Base-by-base conservation (phyloP, 441 rosid species). In the Breynia disticha region DNA sequence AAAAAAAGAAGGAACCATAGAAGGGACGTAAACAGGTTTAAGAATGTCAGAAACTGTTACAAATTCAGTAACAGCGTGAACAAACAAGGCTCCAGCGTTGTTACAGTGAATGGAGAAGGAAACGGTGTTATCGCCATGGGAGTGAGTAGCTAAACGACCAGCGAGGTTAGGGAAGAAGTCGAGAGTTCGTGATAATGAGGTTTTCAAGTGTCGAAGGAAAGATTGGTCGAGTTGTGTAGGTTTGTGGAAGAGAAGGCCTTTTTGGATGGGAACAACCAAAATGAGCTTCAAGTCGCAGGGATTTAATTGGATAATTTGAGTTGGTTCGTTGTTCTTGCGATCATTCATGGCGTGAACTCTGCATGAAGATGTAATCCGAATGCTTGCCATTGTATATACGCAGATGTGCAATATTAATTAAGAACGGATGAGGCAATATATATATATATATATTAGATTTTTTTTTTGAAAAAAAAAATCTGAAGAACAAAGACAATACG, bases 271-370 rank as follows among this genome's bases (percentile, higher is more conserved):
- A 19, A 7, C 50, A 1, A 38, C 0, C 5, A 15, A 4, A 7
- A 72, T 59, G 21, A 49, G 9, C 39, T 43, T 55, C 45, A 72
- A 53, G 46, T 72, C 70, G 54, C 70, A 64, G 21, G 76, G 69
- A 53, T 68, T 67, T 8, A 60, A 51, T 9, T 63, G 45, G 15
- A 61, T 19, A 42, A 28, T 50, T 1, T 4, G 45, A 22, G 60
- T 21, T 39, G 44, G 9, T 39, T 8, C 44, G 2, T 14, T 14
- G 16, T 46, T 21, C 5, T 47, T 21, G 59, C 44, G 54, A 15
- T 16, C 10, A 55, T 11, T 32, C 13, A 57, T 11, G 1, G 66
- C 66, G n/a, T 19, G 41, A 5, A 71, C 55, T 3, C 15, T 22
- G 19, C 56, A 55, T 0, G 43, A 39, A 19, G 68, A 66, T 20